Conservation (phyloP, 129 eudicot species). For the Glebionis coronaria region DNA sequence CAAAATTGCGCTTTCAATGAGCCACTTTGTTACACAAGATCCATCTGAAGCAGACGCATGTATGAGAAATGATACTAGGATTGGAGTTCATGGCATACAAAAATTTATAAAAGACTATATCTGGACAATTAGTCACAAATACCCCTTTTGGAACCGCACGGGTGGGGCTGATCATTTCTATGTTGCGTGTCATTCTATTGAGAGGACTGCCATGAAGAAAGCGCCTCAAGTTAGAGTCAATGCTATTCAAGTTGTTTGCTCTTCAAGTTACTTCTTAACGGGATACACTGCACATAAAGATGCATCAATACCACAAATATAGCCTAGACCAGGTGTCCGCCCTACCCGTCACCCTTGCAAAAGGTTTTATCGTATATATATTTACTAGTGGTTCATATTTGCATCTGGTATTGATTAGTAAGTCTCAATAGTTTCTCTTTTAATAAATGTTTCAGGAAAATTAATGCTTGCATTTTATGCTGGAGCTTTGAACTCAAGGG, state of each 20-base stretch:
- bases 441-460: slow-evolving; percentile 41
- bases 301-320: slow-evolving; percentile 83
- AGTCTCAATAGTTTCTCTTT: background rate
- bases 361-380: slow-evolving; percentile 38
- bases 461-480: slow-evolving; percentile 87
- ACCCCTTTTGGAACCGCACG: slow-evolving; percentile 78
- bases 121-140: slow-evolving; percentile 38
- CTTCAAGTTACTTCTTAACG: slow-evolving; percentile 69
- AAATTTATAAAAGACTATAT: slow-evolving; percentile 53
- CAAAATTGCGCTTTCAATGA: slow-evolving; percentile 56
- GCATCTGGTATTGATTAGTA: background rate
- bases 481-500: slow-evolving; percentile 83
- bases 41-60: slow-evolving; percentile 75
- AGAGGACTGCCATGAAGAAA: slow-evolving; percentile 73
- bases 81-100: slow-evolving; percentile 68
- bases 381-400: background rate
- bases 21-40: slow-evolving; percentile 71
- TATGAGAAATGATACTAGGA: slow-evolving; percentile 63
- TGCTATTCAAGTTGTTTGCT: slow-evolving; percentile 91
- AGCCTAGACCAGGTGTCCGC: slow-evolving; percentile 69
- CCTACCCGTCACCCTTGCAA: slow-evolving; percentile 44
- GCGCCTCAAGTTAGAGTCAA: slow-evolving; percentile 56
- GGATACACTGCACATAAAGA: slow-evolving; percentile 79
- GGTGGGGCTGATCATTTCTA: slow-evolving; percentile 93
- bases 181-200: slow-evolving; percentile 85